Conservation (phyloP, 2,329 filamentous ascomycete genomes). For the Pestalotiopsis sp. region DNA sequence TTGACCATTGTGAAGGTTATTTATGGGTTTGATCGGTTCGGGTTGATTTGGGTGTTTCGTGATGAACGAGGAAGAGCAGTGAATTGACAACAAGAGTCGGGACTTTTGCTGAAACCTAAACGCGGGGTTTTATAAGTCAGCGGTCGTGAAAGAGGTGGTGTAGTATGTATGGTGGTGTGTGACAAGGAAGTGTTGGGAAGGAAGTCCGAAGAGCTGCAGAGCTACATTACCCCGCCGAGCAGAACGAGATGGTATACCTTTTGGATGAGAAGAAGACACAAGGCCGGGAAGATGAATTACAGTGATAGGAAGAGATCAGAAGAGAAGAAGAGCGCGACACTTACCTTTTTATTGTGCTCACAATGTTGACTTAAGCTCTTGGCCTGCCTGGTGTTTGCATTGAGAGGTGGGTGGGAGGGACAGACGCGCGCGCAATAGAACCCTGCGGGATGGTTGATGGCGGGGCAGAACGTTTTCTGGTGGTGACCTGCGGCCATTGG, state of each 20-base stretch:
- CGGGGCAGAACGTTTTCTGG: not conserved
- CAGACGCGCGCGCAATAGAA: not conserved
- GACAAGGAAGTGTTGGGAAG: constrained; percentile 1
- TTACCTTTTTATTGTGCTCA: constrained; percentile 1
- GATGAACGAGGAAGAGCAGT: not conserved
- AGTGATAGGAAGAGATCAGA: not conserved
- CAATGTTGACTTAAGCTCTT: not conserved
- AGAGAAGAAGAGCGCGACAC: not conserved
- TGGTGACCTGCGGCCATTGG: not conserved
- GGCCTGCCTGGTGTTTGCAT: not conserved
- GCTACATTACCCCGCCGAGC: not conserved
- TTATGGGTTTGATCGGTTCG: constrained; percentile 3
- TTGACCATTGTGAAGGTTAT: constrained; percentile 50
- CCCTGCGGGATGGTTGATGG: not conserved
- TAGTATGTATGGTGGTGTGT: not conserved
- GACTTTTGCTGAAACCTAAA: constrained; percentile 4
- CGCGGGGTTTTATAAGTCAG: constrained; percentile 7
- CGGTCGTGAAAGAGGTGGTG: not conserved
- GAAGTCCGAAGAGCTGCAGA: not conserved
- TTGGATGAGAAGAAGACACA: not conserved
- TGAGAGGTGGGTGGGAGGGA: not conserved
- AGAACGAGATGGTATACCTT: not conserved
- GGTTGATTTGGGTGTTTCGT: not conserved
- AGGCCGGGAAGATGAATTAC: not conserved
- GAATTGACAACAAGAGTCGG: constrained; percentile 2